phyloP scores from a whole-genome alignment of 139 green algal genomes.

The Chlorella sp. region DNA sequence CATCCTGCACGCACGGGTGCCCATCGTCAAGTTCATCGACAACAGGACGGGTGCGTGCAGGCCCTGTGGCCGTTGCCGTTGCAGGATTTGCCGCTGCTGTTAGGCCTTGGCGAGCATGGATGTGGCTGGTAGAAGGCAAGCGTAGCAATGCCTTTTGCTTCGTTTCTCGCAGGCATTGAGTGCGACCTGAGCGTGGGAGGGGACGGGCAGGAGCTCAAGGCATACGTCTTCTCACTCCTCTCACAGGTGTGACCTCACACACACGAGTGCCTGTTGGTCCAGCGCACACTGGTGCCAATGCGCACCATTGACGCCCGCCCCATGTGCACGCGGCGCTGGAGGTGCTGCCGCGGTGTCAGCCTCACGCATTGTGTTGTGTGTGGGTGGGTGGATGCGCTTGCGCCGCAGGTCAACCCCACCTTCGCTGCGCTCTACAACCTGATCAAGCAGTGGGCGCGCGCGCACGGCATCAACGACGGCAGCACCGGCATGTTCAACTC shows the following conservation, averaged over 20 bases:
- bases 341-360: too few species aligned
- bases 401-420: slow-evolving; percentile 14
- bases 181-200: not conserved
- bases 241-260: too few species aligned
- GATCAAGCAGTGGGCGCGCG: slow-evolving; percentile 73
- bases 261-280: too few species aligned
- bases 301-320: too few species aligned
- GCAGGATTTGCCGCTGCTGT: too few species aligned
- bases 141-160: not conserved
- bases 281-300: too few species aligned
- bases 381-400: too few species aligned
- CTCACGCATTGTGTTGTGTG: too few species aligned
- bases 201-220: not conserved
- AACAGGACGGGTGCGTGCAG: not conserved
- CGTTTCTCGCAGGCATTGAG: not conserved
- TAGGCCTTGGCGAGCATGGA: too few species aligned
- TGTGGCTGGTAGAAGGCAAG: not conserved
- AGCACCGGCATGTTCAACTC: slow-evolving; percentile 69
- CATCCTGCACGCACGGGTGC: not conserved
- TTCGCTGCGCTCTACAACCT: slow-evolving; percentile 24
- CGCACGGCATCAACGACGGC: slow-evolving; percentile 66
- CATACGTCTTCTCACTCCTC: not conserved
- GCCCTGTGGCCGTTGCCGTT: too few species aligned
- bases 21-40: not conserved
- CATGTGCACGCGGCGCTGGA: too few species aligned